Conservation (phyloP, 2,329 filamentous ascomycete species). For the Penicillium brevicompactum region DNA sequence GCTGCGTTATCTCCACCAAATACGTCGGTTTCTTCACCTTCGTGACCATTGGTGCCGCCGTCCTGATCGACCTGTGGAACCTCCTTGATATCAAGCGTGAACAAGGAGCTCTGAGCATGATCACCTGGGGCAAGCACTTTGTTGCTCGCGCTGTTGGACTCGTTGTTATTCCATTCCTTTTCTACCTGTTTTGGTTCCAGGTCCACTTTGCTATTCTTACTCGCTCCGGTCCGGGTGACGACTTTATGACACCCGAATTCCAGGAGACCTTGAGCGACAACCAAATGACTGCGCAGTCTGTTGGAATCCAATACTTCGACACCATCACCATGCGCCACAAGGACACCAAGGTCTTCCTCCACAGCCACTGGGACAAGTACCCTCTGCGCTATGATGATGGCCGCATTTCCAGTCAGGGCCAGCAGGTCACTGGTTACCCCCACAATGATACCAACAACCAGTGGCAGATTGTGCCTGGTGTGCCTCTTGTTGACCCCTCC, state of each 20-base stretch:
- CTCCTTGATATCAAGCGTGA: constrained; percentile 85
- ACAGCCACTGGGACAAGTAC: constrained; percentile 88
- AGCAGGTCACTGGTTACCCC: constrained; percentile 97
- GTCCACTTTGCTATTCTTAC: constrained; percentile 92
- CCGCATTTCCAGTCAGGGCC: constrained; percentile 93
- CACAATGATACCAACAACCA: constrained; percentile 99
- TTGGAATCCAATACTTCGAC: constrained; percentile 89
- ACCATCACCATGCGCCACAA: constrained; percentile 88
- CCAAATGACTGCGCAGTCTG: constrained; percentile 80
- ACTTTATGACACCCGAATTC: constrained; percentile 98
- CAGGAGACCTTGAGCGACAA: constrained; percentile 97
- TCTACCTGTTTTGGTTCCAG: constrained; percentile 99
- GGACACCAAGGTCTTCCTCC: constrained; percentile 93
- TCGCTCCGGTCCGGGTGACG: constrained; percentile 89
- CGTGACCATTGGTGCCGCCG: constrained; percentile 91
- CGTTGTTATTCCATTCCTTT: constrained; percentile 89
- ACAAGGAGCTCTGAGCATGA: constrained; percentile 76
- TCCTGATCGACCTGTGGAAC: constrained; percentile 93
- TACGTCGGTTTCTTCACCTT: constrained; percentile 97
- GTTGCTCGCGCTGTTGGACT: constrained; percentile 81
- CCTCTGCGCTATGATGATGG: constrained; percentile 96
- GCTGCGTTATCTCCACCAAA: constrained; percentile 97
- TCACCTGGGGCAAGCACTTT: constrained; percentile 86
- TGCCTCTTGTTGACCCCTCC: constrained; percentile 54
- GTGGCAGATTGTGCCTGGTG: constrained; percentile 84